Conservation (phyloP, 2,329 filamentous ascomycete genomes). For the Allantophomopsis cytisporea region DNA sequence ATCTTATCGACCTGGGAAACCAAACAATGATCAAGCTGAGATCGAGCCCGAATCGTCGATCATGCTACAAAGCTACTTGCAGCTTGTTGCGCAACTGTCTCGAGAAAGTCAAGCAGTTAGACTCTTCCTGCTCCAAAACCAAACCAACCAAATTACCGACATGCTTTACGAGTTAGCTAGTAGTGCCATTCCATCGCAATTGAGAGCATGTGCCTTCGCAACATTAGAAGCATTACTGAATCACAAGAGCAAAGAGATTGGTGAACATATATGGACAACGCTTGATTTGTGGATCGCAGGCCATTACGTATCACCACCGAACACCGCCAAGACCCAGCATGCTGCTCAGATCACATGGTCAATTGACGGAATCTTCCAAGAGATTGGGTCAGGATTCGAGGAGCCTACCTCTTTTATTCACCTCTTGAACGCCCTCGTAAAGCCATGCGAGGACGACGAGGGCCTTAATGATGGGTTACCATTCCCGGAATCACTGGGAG, state of each 20-base stretch:
- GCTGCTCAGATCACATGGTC: conserved; percentile 6
- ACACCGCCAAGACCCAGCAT: conserved; percentile 22
- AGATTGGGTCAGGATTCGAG: conserved; percentile 68
- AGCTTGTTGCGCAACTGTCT: conserved; percentile 73
- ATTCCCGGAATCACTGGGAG: conserved; percentile 77
- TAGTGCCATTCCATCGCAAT: conserved; percentile 59
- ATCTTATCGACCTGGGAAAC: conserved; percentile 43
- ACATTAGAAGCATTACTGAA: conserved; percentile 64
- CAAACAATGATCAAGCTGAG: conserved; percentile 55
- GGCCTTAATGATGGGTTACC: conserved; percentile 63
- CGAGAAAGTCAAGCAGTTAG: conserved; percentile 61
- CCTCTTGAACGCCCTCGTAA: conserved; percentile 59
- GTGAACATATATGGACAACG: conserved; percentile 64
- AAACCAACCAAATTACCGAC: conserved; percentile 53
- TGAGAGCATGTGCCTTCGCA: conserved; percentile 75
- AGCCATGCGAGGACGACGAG: conserved; percentile 46
- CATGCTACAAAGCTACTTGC: conserved; percentile 90
- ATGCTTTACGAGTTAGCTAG: conserved; percentile 69
- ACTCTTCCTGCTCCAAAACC: conserved; percentile 56
- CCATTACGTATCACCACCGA: conserved; percentile 30
- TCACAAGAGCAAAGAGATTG: conserved; percentile 54
- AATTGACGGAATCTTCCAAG: conserved; percentile 52
- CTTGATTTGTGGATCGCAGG: conserved; percentile 72
- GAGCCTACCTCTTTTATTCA: conserved; percentile 75
- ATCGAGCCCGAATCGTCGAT: conserved; percentile 84